Evolutionary conservation across 1,284 basidiomycete genomes (phyloP).

Genomic region (Ganoderma boninense): DNA sequence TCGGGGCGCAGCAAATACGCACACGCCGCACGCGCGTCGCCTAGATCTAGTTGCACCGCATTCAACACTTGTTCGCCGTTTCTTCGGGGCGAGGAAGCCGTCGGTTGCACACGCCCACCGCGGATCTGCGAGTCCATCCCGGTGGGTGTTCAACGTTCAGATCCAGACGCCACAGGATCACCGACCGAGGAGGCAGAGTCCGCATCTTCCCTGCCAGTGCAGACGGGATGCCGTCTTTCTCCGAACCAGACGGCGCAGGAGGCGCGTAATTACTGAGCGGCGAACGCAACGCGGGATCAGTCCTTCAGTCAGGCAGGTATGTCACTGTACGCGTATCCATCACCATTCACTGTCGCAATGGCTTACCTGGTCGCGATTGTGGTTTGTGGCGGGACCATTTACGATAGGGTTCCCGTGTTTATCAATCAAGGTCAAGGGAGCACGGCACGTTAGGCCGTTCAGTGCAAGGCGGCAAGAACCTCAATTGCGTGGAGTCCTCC

Average conservation of each 20-base stretch:
- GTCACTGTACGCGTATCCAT: too few relatives aligned
- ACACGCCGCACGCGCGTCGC: too few relatives aligned
- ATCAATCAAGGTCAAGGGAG: too few relatives aligned
- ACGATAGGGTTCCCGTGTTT: too few relatives aligned
- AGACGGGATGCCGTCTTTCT: constrained; percentile 60
- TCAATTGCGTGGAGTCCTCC: too few relatives aligned
- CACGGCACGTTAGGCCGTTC: too few relatives aligned
- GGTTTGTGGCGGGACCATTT: too few relatives aligned
- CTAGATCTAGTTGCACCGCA: too few relatives aligned
- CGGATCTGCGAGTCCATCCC: constrained; percentile 62
- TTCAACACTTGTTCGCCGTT: constrained; percentile 6
- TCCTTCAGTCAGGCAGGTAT: neutral
- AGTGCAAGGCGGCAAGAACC: too few relatives aligned
- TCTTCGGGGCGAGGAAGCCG: constrained; percentile 52
- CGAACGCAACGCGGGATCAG: constrained; percentile 26
- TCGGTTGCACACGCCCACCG: constrained; percentile 64
- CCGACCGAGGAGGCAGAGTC: neutral
- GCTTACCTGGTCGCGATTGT: constrained; percentile 31
- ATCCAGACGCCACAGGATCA: neutral
- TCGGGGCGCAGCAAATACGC: too few relatives aligned
- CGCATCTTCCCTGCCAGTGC: constrained; percentile 43
- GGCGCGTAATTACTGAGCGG: too few relatives aligned
- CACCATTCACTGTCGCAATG: neutral
- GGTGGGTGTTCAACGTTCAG: neutral
- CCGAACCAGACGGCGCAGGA: constrained; percentile 45